These are phyloP conservation scores for Coniochaeta sp. DNA, from an alignment of 2,329 filamentous ascomycete species.

Conservation along the genomic window DNA sequence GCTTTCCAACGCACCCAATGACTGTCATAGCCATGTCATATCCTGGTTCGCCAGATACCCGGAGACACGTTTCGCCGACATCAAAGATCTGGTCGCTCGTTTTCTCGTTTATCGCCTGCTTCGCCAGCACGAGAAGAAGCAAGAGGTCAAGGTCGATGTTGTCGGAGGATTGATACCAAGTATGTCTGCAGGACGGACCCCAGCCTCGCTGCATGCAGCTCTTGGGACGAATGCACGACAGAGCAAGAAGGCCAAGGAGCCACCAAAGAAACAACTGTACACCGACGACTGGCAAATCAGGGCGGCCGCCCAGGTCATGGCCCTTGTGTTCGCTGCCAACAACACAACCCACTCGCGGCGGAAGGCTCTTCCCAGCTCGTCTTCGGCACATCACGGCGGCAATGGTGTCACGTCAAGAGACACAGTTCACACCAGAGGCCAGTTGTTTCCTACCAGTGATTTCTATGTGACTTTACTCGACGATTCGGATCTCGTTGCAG, in stretches of 20 bases:
- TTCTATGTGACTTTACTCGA: conserved; percentile 88
- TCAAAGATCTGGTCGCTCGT: conserved; percentile 69
- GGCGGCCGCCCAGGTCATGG: conserved; percentile 72
- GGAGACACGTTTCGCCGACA: conserved; percentile 57
- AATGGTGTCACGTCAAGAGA: conserved; percentile 29
- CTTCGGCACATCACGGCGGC: conserved; percentile 14
- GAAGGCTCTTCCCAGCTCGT: background rate
- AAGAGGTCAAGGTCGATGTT: conserved; percentile 50
- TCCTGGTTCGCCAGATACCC: conserved; percentile 71
- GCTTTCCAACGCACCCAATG: conserved; percentile 65
- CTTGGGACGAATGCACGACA: conserved; percentile 46
- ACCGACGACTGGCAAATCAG: conserved; percentile 85
- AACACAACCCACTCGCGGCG: conserved; percentile 38
- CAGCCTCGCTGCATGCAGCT: conserved; percentile 71
- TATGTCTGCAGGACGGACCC: conserved; percentile 57
- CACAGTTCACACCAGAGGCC: conserved; percentile 44
- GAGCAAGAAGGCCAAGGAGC: conserved; percentile 47
- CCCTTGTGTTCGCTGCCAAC: conserved; percentile 77
- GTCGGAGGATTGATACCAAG: conserved; percentile 66
- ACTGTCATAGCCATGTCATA: conserved; percentile 70
- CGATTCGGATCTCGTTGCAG: conserved; percentile 74
- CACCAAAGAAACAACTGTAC: conserved; percentile 54
- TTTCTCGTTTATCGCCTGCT: conserved; percentile 78
- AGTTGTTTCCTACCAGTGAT: conserved; percentile 69
- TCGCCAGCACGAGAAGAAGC: conserved; percentile 61